These are phyloP conservation scores for Coemansia sp. DNA, from an alignment of 192 early-diverging fungal genomes.

Conservation along the genomic window DNA sequence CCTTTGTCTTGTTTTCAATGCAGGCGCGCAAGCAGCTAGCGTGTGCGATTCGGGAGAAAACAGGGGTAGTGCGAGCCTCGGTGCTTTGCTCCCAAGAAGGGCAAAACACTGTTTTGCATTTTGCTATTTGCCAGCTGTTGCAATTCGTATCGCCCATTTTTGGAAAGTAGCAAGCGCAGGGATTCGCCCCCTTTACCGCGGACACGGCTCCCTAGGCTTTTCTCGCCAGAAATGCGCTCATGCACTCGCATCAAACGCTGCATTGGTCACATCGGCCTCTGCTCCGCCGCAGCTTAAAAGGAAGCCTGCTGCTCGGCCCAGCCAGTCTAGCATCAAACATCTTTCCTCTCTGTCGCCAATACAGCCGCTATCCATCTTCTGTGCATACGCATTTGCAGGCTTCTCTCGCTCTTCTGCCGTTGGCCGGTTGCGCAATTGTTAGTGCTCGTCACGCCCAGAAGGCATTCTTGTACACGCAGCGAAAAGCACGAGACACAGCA, in stretches of 20 bases:
- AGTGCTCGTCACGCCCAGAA: constrained; percentile 16
- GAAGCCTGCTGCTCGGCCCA: not conserved
- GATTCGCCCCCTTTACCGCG: not conserved
- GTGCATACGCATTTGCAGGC: constrained; percentile 1
- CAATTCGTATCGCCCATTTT: not conserved
- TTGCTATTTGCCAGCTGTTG: not conserved
- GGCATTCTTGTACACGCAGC: constrained; percentile 11
- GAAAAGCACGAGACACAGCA: constrained; percentile 10
- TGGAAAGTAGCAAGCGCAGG: not conserved
- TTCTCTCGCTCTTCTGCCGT: not conserved
- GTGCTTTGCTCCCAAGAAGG: not conserved
- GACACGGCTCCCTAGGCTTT: too few species aligned
- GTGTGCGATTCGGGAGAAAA: too few species aligned
- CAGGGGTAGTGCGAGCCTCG: not conserved
- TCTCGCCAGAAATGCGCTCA: not conserved
- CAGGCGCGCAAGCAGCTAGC: not conserved
- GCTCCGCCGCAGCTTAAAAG: not conserved
- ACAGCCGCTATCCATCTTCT: constrained; percentile 3
- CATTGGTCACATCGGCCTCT: not conserved
- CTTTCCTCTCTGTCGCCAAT: constrained; percentile 5
- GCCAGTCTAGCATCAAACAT: not conserved
- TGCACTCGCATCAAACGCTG: not conserved
- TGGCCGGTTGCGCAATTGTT: constrained; percentile 11
- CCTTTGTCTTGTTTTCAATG: not conserved
- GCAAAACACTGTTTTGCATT: constrained; percentile 1